Conservation (phyloP, 2,329 filamentous ascomycete species). For the Stromatinia cepivora region DNA sequence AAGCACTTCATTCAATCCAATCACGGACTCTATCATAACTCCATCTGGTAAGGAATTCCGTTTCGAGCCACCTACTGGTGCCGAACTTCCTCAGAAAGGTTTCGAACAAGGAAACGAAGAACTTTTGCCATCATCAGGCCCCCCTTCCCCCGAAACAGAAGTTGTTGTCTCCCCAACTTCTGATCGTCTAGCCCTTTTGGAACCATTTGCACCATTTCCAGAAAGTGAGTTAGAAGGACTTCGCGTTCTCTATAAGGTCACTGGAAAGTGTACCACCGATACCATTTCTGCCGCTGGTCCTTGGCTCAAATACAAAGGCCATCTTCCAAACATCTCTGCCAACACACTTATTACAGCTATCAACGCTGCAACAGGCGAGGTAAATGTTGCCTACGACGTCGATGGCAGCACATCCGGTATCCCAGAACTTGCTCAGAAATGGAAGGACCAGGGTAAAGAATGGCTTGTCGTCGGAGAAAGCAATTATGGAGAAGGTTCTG, state of each 20-base stretch:
- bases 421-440: slow-evolving; percentile 80
- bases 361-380: slow-evolving; percentile 89
- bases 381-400: slow-evolving; percentile 87
- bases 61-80: slow-evolving; percentile 77
- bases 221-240: slow-evolving; percentile 70
- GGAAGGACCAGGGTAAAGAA: slow-evolving; percentile 71
- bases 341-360: slow-evolving; percentile 96
- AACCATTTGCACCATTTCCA: slow-evolving; percentile 87
- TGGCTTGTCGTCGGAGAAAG: slow-evolving; percentile 98
- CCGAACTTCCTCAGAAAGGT: slow-evolving; percentile 58
- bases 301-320: slow-evolving; percentile 99
- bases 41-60: slow-evolving; percentile 79
- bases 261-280: slow-evolving; percentile 97
- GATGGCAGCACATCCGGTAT: slow-evolving; percentile 75
- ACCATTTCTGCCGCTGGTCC: slow-evolving; percentile 96
- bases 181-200: slow-evolving; percentile 83
- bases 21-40: slow-evolving; percentile 81
- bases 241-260: slow-evolving; percentile 90
- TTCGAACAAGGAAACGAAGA: slow-evolving; percentile 77
- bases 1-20: slow-evolving; percentile 90
- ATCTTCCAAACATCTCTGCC: slow-evolving; percentile 94
- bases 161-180: slow-evolving; percentile 86
- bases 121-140: slow-evolving; percentile 71
- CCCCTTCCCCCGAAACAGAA: slow-evolving; percentile 67
- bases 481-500: slow-evolving; percentile 93